These are phyloP conservation scores for Cytospora schulzeri DNA, from an alignment of 2,329 filamentous ascomycete genomes.

Conservation along the genomic window DNA sequence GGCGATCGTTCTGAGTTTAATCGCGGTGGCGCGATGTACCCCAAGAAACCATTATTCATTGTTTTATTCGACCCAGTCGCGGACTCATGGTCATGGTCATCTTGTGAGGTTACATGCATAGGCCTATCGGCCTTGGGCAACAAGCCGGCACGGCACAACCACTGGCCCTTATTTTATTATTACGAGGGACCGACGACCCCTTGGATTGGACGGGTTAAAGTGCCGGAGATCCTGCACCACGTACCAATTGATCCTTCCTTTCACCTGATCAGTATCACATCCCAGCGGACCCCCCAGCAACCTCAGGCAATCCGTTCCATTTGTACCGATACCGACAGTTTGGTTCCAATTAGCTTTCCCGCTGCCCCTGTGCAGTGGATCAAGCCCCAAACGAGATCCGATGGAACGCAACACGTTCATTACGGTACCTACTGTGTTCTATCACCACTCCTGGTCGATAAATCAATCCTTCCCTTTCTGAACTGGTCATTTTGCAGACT, in stretches of 20 bases:
- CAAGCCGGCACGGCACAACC: background rate
- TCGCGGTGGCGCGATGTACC: background rate
- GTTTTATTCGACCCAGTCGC: background rate
- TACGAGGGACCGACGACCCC: background rate
- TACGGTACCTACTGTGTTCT: too few species aligned
- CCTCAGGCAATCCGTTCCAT: background rate
- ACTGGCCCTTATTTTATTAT: background rate
- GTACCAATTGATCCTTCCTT: conserved; percentile 17
- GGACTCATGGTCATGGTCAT: too few species aligned
- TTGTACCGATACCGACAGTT: conserved; percentile 26
- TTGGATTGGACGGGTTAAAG: background rate
- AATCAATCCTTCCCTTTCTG: background rate
- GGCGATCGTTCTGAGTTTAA: background rate
- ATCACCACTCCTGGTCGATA: background rate
- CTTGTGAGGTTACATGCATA: too few species aligned
- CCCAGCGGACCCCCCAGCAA: conserved; percentile 2
- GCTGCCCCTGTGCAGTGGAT: conserved; percentile 25
- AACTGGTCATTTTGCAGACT: background rate
- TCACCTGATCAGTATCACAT: background rate
- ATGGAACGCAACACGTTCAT: conserved; percentile 18
- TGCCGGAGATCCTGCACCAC: conserved; percentile 4
- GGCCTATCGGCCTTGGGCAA: background rate
- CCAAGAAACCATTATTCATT: background rate
- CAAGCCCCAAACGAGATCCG: conserved; percentile 21
- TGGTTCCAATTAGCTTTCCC: conserved; percentile 28